phyloP scores from a whole-genome alignment of 2,329 filamentous ascomycete genomes.

The Gnomoniopsis smithogilvyi region DNA sequence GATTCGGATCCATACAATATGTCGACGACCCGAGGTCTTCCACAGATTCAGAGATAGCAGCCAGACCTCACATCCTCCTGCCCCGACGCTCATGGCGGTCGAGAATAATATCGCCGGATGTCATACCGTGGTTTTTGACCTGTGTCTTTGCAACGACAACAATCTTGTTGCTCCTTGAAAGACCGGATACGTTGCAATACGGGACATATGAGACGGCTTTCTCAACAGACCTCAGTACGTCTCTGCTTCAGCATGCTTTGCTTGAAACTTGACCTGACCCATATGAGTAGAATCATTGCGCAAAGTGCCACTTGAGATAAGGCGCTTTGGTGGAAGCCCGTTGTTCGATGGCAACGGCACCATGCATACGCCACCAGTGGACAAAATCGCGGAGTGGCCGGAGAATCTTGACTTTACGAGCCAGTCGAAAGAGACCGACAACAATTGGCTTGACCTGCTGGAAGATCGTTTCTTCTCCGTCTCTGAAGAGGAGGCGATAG shows the following conservation, averaged over 20 bases:
- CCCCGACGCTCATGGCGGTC: constrained; percentile 2
- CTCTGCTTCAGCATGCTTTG: background rate
- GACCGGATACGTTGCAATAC: constrained; percentile 10
- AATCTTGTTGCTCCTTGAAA: constrained; percentile 15
- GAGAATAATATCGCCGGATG: constrained; percentile 8
- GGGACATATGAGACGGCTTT: constrained; percentile 16
- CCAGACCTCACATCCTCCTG: background rate
- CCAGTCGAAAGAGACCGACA: constrained; percentile 10
- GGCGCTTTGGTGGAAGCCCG: constrained; percentile 14
- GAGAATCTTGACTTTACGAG: constrained; percentile 12
- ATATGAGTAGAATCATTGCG: constrained; percentile 1
- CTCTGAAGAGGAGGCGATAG: constrained; percentile 12
- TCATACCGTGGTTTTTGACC: constrained; percentile 17
- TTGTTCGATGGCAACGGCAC: constrained; percentile 16
- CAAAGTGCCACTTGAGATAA: constrained; percentile 8
- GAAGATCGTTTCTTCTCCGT: constrained; percentile 18
- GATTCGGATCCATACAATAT: background rate
- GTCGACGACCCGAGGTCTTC: constrained; percentile 3
- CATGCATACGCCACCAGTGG: constrained; percentile 5
- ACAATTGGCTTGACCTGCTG: constrained; percentile 14
- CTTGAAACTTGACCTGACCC: background rate
- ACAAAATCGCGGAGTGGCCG: constrained; percentile 10
- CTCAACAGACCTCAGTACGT: constrained; percentile 16
- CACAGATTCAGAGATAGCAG: constrained; percentile 3
- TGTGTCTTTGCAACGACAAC: constrained; percentile 16